Evolutionary conservation across 495 filamentous ascomycete genomes (phyloP), one percentile per base, ranked within the genome.

Genomic region (Podospora bellae-mahoneyi): DNA sequence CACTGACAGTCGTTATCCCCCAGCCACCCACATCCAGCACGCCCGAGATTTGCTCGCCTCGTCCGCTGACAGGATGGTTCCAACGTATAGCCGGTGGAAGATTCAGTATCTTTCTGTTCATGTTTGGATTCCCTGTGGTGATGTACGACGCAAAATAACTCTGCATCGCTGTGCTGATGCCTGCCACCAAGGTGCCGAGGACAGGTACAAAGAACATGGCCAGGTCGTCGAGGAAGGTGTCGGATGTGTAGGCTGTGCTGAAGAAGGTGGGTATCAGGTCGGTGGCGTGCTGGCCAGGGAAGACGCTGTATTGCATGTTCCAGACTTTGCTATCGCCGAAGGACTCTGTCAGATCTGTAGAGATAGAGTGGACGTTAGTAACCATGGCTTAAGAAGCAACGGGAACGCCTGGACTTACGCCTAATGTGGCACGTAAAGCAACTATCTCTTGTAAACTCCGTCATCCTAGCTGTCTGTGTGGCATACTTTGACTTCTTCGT

Each of bases 341-440:
- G 26, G 77, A 76, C 60, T 78, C 74, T 30, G 77, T 78, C n/a
- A 82, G 71, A 19, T 70, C 71, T 72, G 20, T n/a, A 57, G 59
- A 5, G 61, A 62, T 16, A 39, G 15, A 48, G 39, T 48, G 15
- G 13, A 48, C 48, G 27, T 64, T 32, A 48, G 53, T 10, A 20
- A n/a, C 7, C 4, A 32, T 5, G 30, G 6, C 26, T 6, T 3
- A 13, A n/a, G 53, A 16, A 55, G 28, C 56, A 34, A 9, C 4
- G 64, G 54, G 32, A 30, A 44, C 4, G 54, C 48, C 39, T 13
- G 7, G 39, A 70, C 70, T 72, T 68, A 73, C 75, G 76, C 27
- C 79, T 74, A n/a, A 78, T 68, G 58, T 81, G 77, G 68, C 80
- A 81, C 9, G 75, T 73, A 68, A 81, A 81, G 57, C 74, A 78